Evolutionary conservation across 495 filamentous ascomycete genomes (phyloP).

Genomic region (Hyaloscypha variabilis): DNA sequence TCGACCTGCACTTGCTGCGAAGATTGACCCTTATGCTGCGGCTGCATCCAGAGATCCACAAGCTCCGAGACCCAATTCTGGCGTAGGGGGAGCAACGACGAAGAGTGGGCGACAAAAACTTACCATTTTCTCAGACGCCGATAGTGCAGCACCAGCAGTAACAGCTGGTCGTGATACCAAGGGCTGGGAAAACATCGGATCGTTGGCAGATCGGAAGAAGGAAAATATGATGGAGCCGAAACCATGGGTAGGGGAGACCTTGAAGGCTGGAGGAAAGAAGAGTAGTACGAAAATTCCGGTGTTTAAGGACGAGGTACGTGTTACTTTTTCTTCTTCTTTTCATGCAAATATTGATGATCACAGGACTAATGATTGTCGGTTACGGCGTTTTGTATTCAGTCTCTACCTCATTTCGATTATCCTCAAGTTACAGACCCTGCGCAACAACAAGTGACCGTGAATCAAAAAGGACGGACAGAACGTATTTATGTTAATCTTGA

Average conservation of each 20-base stretch:
- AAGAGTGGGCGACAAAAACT: constrained; percentile 79
- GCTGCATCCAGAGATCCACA: constrained; percentile 64
- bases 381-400: constrained; percentile 61
- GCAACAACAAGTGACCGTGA: constrained; percentile 72
- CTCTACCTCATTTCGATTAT: constrained; percentile 45
- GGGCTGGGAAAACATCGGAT: constrained; percentile 93
- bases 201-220: constrained; percentile 85
- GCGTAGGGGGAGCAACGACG: constrained; percentile 40
- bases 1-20: constrained; percentile 83
- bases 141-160: constrained; percentile 52
- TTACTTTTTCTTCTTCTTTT: constrained; percentile 41
- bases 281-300: constrained; percentile 82
- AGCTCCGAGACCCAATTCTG: constrained; percentile 52
- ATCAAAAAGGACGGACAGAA: constrained; percentile 78
- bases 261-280: constrained; percentile 81
- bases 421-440: constrained; percentile 45
- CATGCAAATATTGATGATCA: constrained; percentile 80
- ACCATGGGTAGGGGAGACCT: constrained; percentile 89
- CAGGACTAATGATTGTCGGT: constrained; percentile 88
- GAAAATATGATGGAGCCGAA: constrained; percentile 87
- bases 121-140: constrained; percentile 84
- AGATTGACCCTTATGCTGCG: constrained; percentile 76
- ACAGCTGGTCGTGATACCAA: constrained; percentile 51
- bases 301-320: constrained; percentile 95
- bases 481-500: constrained; percentile 85